phyloP scores from a whole-genome alignment of 331 rosid genomes.

The Telfairia occidentalis region DNA sequence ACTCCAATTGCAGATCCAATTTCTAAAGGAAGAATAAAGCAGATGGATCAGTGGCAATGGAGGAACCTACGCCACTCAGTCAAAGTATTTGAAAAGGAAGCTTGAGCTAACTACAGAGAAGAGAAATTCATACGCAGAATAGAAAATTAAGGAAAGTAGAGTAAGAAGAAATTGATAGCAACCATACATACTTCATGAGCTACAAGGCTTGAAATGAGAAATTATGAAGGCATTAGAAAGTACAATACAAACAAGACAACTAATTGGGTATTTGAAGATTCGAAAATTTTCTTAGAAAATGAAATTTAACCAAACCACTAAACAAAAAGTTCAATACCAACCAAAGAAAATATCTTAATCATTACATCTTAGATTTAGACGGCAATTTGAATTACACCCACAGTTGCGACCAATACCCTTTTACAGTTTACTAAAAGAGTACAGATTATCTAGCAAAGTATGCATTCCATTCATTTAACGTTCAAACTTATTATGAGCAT shows the following conservation, averaged over 20 bases:
- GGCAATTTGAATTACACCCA: background rate
- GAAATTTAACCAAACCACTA: background rate
- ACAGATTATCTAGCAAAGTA: background rate
- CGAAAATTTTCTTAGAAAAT: background rate
- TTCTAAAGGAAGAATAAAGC: slow-evolving; percentile 21
- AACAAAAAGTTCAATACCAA: background rate
- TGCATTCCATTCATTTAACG: background rate
- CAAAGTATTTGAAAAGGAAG: background rate
- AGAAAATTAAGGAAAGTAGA: background rate
- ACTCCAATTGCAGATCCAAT: slow-evolving; percentile 53
- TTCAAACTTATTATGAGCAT: background rate
- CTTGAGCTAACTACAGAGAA: background rate
- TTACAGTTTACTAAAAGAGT: background rate
- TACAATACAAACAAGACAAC: background rate
- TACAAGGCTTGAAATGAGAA: background rate
- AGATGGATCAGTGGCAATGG: background rate
- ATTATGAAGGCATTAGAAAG: background rate
- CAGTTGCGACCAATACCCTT: background rate
- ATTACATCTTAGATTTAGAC: background rate
- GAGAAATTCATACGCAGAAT: background rate
- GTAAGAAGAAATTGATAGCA: background rate
- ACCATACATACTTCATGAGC: background rate
- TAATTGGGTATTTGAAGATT: background rate
- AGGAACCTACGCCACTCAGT: background rate
- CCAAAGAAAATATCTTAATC: background rate